Evolutionary conservation across 352 stramenopile species (phyloP).

Genomic region (Peronospora belbahrii): DNA sequence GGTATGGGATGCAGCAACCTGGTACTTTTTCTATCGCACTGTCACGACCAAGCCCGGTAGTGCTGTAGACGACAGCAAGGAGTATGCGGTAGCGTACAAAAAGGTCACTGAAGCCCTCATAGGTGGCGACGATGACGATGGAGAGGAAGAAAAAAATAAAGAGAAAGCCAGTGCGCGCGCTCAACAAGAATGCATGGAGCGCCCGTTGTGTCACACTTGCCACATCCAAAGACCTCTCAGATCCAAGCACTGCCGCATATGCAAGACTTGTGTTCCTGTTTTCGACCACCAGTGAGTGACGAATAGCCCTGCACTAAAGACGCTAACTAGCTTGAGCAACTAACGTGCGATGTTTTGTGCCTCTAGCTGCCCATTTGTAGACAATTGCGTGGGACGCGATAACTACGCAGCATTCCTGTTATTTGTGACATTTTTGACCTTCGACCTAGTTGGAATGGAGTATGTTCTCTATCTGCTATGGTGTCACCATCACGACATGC

Average conservation of each 20-base stretch:
- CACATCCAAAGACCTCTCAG: conserved; percentile 66
- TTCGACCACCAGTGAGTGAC: conserved; percentile 95
- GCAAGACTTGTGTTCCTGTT: conserved; percentile 90
- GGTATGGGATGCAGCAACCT: conserved; percentile 48
- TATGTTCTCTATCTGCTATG: conserved; percentile 57
- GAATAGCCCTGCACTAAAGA: neutral
- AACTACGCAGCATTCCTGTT: conserved; percentile 92
- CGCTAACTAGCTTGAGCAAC: neutral
- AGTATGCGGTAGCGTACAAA: conserved; percentile 43
- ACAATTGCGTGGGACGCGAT: conserved; percentile 96
- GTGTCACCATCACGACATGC: conserved; percentile 30
- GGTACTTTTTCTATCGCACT: conserved; percentile 59
- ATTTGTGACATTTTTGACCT: conserved; percentile 40
- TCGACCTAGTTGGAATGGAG: conserved; percentile 46
- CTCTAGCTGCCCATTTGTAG: conserved; percentile 92
- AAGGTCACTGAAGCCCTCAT: conserved; percentile 46
- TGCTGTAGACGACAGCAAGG: conserved; percentile 25
- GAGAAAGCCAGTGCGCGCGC: conserved; percentile 15
- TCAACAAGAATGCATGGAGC: conserved; percentile 35
- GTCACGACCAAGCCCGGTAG: conserved; percentile 51
- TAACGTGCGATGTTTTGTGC: conserved; percentile 5
- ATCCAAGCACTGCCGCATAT: conserved; percentile 87
- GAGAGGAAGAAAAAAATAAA: conserved; percentile 9
- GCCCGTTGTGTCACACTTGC: conserved; percentile 78
- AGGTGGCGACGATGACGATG: conserved; percentile 13